Conservation (phyloP, 2,329 filamentous ascomycete species). For the Escovopsis sp. region DNA sequence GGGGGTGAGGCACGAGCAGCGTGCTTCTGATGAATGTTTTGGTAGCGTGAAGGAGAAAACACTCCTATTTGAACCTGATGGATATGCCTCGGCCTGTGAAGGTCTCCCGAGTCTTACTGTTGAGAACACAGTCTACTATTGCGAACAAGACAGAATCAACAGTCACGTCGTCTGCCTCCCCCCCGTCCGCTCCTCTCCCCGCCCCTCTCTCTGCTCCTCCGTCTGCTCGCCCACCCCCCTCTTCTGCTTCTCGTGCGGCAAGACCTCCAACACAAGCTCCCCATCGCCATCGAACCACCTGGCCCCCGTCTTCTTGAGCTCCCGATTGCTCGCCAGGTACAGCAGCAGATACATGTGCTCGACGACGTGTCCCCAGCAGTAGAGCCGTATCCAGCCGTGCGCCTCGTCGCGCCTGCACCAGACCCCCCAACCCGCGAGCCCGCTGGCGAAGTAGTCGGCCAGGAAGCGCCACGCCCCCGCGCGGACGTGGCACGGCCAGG, state of each 20-base stretch:
- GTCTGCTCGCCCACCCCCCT: too few species aligned
- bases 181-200: too few species aligned
- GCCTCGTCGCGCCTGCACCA: conserved; percentile 33
- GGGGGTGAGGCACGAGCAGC: too few species aligned
- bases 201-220: too few species aligned
- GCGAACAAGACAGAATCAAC: too few species aligned
- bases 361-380: conserved; percentile 63
- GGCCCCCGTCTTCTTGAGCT: conserved; percentile 40
- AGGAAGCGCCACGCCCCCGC: conserved; percentile 48
- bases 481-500: conserved; percentile 36
- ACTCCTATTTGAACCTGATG: too few species aligned
- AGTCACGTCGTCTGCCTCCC: too few species aligned
- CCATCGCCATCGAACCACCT: conserved; percentile 55
- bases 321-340: conserved; percentile 54
- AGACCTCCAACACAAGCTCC: conserved; percentile 30
- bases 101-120: too few species aligned
- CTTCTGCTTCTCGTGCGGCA: conserved; percentile 11
- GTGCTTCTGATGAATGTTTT: too few species aligned
- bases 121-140: too few species aligned
- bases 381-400: conserved; percentile 43
- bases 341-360: conserved; percentile 62
- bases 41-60: too few species aligned
- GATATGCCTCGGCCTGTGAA: too few species aligned
- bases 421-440: conserved; percentile 52
- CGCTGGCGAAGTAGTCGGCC: conserved; percentile 41